Base-by-base conservation (phyloP, 1,139 yeast species). In the Wickerhamomyces sp. region DNA sequence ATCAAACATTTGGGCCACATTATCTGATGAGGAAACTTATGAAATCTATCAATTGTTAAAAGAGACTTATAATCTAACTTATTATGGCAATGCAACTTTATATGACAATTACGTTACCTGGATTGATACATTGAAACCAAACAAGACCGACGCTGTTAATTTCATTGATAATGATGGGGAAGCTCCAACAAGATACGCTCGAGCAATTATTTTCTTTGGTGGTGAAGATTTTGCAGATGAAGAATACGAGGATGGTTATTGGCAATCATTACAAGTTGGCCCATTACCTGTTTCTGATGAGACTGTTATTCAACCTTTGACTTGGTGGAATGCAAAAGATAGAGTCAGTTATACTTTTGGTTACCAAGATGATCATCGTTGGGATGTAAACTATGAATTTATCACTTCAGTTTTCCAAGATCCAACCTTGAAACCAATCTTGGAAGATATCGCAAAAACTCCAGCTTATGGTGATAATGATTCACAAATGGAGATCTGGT, bases 201-300 rank as follows among this genome's bases (percentile, higher is more conserved):
- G 46, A 36, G 59, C 58, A 4, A 46, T 47, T 10, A 18, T 58
- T 13, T 56, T 54, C 48, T 51, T 58, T 32, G 61, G 61, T 47
- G 47, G 50, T 40, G 59, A 52, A n/a, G 56, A 55, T 36, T 45
- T 40, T 34, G 49, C 49, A 2, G 48, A 43, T n/a, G 58, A 49
- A 5, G 58, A 51, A 32, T 54, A 39, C 45, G 55, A 55, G 27
- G 51, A 55, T 29, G 59, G 59, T 4, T 58, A 58, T 45, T 58
- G 58, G 57, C 50, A 55, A 37, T 50, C 52, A 6, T 49, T 45
- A 35, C 58, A 58, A 39, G 50, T 57, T 36, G 62, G 62, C 37
- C 62, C 62, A 36, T 42, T 58, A 36, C 50, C 48, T 8, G 46
- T 47, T 4, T 46, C 48, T 2, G 38, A 51, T 10, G 45, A 45